Evolutionary conservation across 768 basidiomycete species (phyloP), one percentile per base, ranked within the genome.

Genomic region (Phylloporus arenicola): DNA sequence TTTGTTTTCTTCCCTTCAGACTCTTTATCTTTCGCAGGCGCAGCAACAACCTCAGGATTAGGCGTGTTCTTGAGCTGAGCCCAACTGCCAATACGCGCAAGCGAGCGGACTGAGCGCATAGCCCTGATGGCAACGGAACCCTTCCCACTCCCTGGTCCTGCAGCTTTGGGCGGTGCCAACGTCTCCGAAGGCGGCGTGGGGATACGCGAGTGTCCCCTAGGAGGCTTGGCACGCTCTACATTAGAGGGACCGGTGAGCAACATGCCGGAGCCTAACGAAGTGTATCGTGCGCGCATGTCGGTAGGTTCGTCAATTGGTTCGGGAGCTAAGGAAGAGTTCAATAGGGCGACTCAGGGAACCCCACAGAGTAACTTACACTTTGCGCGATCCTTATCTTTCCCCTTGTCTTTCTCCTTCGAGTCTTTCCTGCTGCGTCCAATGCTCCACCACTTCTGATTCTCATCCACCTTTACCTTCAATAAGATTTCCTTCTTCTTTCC

Each of bases 371-470:
- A 53, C 56, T 58, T 43, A 68, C 66, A 48, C 52, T 71, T 71
- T 24, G 70, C 67, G 45, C 72, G 70, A 30, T 72, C 72, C 54
- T 65, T 68, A 1, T 61, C 54, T 54, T 71, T 55, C 6, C 10
- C 66, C 55, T 75, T 75, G 14, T 70, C 73, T 66, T 79, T 80
- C 11, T 69, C 73, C 64, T 87, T 86, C 16, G 80, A 81, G 49
- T 86, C 87, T 61, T 83, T 88, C 57, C 84, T 69, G 10, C 85
- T 85, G 13, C 86, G 70, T 6, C 86, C 82, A 51, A 91, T 82
- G 54, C 78, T 90, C 89, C 88, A 91, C 87, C 88, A 91, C 65
- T 82, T 86, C 60, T 76, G 75, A 58, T 74, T 79, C 53, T 75
- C 72, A 39, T 76, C 75, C 24, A 52, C 63, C 64, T 75, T 78